Evolutionary conservation across 192 early-diverging fungal genomes (phyloP), one percentile per base, ranked within the genome.

Genomic region (Chytriomyces sp.): DNA sequence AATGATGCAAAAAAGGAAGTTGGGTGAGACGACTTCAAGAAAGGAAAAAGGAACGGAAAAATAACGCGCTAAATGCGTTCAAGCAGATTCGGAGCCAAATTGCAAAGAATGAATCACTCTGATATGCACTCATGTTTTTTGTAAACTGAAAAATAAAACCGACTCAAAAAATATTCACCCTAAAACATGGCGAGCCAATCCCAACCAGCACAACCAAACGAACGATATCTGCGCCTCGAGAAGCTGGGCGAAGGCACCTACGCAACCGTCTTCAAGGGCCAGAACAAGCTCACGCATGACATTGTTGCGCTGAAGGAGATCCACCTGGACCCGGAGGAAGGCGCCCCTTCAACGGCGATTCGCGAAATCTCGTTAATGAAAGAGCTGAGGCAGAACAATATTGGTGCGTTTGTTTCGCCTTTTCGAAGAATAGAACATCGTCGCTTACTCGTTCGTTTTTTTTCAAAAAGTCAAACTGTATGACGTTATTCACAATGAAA

Each of bases 231-330:
- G 20, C 78, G 84, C 48, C 78, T 78, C 20, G 84, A 85, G 59
- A 82, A 82, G 77, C 84, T 85, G 18, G 84, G 84, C 44, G 84
- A 85, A 49, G 88, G 88, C 71, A 98, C 98, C 5, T 99, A 98
- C 81, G 98, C 96, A 45, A 96, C 97, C 61, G 98, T 99, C 6
- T 99, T 97, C 89, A 98, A 99, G 86, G 98, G 96, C 8, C 92
- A 97, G 81, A 96, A 96, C 86, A 83, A 94, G 67, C 91, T 96
- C 66, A 95, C 94, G 20, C 91, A 91, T 81, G 95, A 98, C 75
- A 92, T 97, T 50, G 97, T 99, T 4, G 98, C 98, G 20, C 86
- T 99, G 68, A 99, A 99, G 82, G 92, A 88, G 65, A 88, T 88
- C 50, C 87, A 84, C 64, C 79, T 88, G 65, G 87, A 88, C 74